Evolutionary conservation across 208 protist species (phyloP).

Genomic region (Trypanosoma cruzi): DNA sequence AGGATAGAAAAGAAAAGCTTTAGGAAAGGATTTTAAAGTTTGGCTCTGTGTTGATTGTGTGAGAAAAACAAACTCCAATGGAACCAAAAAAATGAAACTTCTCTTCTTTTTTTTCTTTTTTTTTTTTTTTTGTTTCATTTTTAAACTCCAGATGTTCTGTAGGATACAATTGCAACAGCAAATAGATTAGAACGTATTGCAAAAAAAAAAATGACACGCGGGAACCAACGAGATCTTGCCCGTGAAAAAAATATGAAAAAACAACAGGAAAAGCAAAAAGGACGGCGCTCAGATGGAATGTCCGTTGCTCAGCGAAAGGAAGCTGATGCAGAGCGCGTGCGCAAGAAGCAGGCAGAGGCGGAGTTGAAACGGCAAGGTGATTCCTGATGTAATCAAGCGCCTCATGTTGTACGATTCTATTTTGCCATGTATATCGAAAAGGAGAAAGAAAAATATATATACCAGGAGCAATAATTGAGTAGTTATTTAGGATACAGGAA

Average conservation of each 20-base stretch:
- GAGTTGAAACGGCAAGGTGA: conserved; percentile 37
- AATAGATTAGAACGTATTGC: background rate
- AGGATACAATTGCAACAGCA: background rate
- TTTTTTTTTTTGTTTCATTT: no score
- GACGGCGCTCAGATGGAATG: conserved; percentile 72
- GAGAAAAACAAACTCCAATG: no score
- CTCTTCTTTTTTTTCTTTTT: no score
- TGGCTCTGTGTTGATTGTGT: no score
- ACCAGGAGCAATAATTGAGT: no score
- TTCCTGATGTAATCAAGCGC: background rate
- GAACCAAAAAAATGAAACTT: no score
- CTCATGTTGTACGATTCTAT: background rate
- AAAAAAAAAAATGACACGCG: conserved; percentile 83
- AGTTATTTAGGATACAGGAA: no score
- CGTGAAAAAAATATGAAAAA: conserved; percentile 91
- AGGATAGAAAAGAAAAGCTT: no score
- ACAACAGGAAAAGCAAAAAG: conserved; percentile 69
- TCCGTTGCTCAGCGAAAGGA: conserved; percentile 75
- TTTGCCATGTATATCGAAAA: background rate
- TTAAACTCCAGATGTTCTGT: no score
- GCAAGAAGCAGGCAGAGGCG: conserved; percentile 80
- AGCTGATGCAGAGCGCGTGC: conserved; percentile 85
- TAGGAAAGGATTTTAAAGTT: no score
- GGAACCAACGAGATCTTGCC: conserved; percentile 90
- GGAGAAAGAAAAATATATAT: background rate